Evolutionary conservation across 2,329 filamentous ascomycete genomes (phyloP), one percentile per base, ranked within the genome.

Genomic region (Fusarium haematococcum): DNA sequence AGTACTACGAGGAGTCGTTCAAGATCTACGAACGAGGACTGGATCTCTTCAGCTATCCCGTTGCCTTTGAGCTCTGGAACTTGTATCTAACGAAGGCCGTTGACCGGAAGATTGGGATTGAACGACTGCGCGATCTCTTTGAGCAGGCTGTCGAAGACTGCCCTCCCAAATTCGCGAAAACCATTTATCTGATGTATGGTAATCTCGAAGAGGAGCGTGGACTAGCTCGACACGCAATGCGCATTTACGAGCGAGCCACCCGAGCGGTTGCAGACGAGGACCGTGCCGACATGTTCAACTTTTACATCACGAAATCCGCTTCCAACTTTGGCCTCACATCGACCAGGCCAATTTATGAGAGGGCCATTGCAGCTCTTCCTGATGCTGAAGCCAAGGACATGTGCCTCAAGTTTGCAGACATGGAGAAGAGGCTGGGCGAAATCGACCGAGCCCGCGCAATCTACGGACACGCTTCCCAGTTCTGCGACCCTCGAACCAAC

Each of bases 31-130:
- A 99, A 84, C 92, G 97, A 70, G 97, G 97, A 3, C 88, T 99
- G 41, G 97, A 99, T 82, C 91, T 99, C n/a, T 99, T 99, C 88
- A 97, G 92, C 82, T 99, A 98, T 79, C 97, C 97, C 0, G 96
- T 98, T 20, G 97, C 97, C 18, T 99, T 99, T 82, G 97, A 99
- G 86, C 88, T 99, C 25, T 99, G 97, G 97, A 99, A 99, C 78
- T 85, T 99, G 10, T 99, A 99, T 83, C 90, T 99, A 65, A 98
- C 95, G 64, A 99, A 99, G 84, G 97, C 97, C 0, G 95, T 98
- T 25, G 95, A 98, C 81, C 94, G 97, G 67, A 97, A 97, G 83
- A 97, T 98, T 80, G 93, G 94, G 66, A 98, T 99, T 78, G 97
- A 99, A 82, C 90, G 97, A 60, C 87, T 99, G 27, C 92, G 97